Evolutionary conservation across 257 asterid genomes (phyloP).

Genomic region (Lycium ferocissimum): DNA sequence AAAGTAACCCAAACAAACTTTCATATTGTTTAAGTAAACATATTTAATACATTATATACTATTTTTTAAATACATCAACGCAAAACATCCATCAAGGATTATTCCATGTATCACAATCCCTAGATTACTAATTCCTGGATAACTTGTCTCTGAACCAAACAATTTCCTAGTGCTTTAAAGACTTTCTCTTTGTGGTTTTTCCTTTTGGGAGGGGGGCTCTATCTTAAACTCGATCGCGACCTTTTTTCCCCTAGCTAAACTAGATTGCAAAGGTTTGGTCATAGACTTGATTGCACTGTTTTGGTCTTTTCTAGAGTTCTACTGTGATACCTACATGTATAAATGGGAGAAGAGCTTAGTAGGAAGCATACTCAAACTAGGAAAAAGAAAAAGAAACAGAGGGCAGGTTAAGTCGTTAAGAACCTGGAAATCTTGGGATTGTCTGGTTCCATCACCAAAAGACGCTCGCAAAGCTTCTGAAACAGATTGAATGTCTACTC

Average conservation of each 20-base stretch:
- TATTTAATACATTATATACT: background rate
- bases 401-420: background rate
- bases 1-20: background rate
- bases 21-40: background rate
- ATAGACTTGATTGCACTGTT: constrained; percentile 11
- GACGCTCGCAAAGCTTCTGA: constrained; percentile 87
- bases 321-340: background rate
- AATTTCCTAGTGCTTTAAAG: background rate
- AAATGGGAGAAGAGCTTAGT: background rate
- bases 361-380: constrained; percentile 6
- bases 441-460: constrained; percentile 79
- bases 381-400: background rate
- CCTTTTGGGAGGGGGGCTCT: background rate
- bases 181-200: background rate
- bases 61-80: background rate
- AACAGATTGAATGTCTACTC: constrained; percentile 70
- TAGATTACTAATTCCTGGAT: background rate
- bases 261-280: no score
- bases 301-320: background rate
- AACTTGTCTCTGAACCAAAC: background rate
- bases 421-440: constrained; percentile 97
- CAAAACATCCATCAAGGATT: background rate
- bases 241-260: background rate
- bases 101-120: background rate
- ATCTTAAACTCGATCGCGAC: background rate